Conservation (phyloP, 495 filamentous ascomycete genomes). For the Bombardia bombarda region DNA sequence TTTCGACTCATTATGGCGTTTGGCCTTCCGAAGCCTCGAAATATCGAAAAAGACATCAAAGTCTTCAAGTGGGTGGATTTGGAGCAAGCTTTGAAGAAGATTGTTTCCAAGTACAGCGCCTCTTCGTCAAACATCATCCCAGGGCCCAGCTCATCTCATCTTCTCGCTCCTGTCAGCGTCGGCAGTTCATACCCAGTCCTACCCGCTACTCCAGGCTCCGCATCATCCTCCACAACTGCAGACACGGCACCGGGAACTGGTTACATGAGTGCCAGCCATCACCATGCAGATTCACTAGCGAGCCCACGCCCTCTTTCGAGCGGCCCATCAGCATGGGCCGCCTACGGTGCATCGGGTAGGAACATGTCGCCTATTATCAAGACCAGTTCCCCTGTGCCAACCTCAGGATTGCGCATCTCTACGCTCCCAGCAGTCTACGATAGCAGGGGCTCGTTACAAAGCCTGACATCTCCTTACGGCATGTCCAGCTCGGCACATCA, state of each 20-base stretch:
- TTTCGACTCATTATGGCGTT: slow-evolving; percentile 99
- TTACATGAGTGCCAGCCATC: slow-evolving; percentile 25
- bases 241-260: slow-evolving; percentile 9
- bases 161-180: slow-evolving; percentile 27
- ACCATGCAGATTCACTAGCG: slow-evolving; percentile 31
- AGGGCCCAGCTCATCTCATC: slow-evolving; percentile 10
- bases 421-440: slow-evolving; percentile 24
- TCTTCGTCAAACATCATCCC: slow-evolving; percentile 14
- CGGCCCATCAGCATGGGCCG: slow-evolving; percentile 29
- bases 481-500: slow-evolving; percentile 23
- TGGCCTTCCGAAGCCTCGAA: slow-evolving; percentile 84
- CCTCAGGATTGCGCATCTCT: slow-evolving; percentile 17
- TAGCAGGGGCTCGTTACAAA: slow-evolving; percentile 16
- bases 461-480: slow-evolving; percentile 20
- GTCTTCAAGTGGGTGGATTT: slow-evolving; percentile 93
- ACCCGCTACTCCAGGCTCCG: slow-evolving; percentile 30
- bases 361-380: slow-evolving; percentile 35
- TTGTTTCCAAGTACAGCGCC: slow-evolving; percentile 84
- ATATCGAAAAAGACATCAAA: slow-evolving; percentile 98
- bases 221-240: slow-evolving; percentile 10
- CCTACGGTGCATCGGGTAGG: slow-evolving; percentile 21
- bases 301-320: slow-evolving; percentile 34
- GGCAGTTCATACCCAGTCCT: slow-evolving; percentile 28
- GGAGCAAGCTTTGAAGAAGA: slow-evolving; percentile 79
- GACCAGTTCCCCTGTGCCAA: slow-evolving; percentile 17